Evolutionary conservation across 1,139 yeast species (phyloP).

Genomic region (Candida sp.): DNA sequence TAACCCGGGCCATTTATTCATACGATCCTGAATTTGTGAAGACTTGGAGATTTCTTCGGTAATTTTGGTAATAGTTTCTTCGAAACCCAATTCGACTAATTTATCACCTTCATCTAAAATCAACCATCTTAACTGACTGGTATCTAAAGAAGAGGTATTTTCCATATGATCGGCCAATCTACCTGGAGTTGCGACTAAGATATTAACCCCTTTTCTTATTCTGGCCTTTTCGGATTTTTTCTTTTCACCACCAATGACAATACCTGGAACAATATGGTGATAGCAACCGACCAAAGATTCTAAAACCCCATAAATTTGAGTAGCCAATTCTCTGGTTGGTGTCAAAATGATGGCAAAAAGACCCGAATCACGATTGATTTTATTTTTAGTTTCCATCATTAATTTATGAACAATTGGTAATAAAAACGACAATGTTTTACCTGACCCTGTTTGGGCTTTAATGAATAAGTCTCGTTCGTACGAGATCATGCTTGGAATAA

Average conservation of each 20-base stretch:
- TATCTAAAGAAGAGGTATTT: constrained; percentile 68
- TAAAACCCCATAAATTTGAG: constrained; percentile 83
- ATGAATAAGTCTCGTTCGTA: constrained; percentile 70
- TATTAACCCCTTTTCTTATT: constrained; percentile 83
- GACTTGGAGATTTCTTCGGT: constrained; percentile 51
- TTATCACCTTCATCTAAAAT: constrained; percentile 96
- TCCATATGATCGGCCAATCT: constrained; percentile 90
- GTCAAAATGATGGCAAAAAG: constrained; percentile 83
- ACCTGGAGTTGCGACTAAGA: constrained; percentile 91
- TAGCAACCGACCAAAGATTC: constrained; percentile 69
- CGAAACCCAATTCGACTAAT: constrained; percentile 92
- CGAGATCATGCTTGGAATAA: constrained; percentile 64
- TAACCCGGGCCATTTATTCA: constrained; percentile 45
- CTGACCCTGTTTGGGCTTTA: constrained; percentile 96
- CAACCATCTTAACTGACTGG: constrained; percentile 75
- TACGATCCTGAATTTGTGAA: constrained; percentile 38
- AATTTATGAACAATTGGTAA: constrained; percentile 78
- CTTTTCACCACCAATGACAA: constrained; percentile 94
- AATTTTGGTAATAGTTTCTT: constrained; percentile 83
- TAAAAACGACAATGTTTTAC: constrained; percentile 84
- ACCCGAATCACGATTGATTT: constrained; percentile 71
- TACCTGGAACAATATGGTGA: constrained; percentile 85
- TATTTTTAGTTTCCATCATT: constrained; percentile 46
- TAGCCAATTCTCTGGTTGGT: constrained; percentile 93
- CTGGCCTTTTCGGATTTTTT: constrained; percentile 91